A percentile compares a stretch with the other conserved stretches of the same genome.
phyloP scores from a whole-genome alignment of 805 yeast genomes.

The Ogataea degrootiae region DNA sequence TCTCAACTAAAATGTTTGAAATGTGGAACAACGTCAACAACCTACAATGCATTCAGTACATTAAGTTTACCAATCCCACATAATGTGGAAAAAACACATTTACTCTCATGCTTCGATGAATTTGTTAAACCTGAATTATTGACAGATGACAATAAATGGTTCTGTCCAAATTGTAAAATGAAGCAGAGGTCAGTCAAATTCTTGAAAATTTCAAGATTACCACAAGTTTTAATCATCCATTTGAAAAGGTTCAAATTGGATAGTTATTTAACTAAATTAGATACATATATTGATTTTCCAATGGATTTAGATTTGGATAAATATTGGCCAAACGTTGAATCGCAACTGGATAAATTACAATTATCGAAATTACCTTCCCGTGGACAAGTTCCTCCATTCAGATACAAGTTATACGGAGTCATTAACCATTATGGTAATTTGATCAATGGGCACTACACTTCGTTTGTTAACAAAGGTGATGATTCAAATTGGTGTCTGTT shows the following conservation, averaged over 20 bases:
- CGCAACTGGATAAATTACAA: conserved; percentile 39
- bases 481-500: conserved; percentile 75
- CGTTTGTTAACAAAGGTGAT: conserved; percentile 57
- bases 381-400: conserved; percentile 77
- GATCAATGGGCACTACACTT: conserved; percentile 84
- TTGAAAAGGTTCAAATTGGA: conserved; percentile 71
- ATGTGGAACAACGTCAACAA: conserved; percentile 76
- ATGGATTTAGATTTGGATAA: conserved; percentile 48
- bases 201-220: conserved; percentile 70
- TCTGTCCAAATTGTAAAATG: conserved; percentile 68
- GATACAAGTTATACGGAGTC: conserved; percentile 72
- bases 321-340: conserved; percentile 60
- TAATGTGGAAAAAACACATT: conserved; percentile 22
- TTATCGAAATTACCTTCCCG: conserved; percentile 52
- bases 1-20: conserved; percentile 71
- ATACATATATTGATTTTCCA: conserved; percentile 67
- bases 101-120: conserved; percentile 68
- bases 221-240: conserved; percentile 75
- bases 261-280: conserved; percentile 50
- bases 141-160: conserved; percentile 79
- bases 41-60: conserved; percentile 78
- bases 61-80: conserved; percentile 77
- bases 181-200: conserved; percentile 63
- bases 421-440: conserved; percentile 81
- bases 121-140: conserved; percentile 72